Evolutionary conservation across 1,284 basidiomycete genomes (phyloP).

Genomic region (Leccinum angustisporum): DNA sequence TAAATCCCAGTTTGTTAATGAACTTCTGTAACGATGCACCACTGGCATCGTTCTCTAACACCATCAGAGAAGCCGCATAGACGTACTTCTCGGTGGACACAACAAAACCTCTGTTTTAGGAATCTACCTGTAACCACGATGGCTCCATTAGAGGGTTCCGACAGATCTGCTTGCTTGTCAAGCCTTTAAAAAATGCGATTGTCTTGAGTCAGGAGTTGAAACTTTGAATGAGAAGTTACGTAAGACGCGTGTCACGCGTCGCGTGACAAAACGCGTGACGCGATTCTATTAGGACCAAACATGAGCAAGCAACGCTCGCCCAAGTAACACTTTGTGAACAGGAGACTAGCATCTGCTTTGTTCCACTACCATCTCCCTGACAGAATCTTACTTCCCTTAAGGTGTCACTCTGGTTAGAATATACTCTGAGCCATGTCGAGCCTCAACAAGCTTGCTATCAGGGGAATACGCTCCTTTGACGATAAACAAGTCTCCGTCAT

Average conservation of each 20-base stretch:
- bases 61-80: neutral
- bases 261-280: constrained; percentile 12
- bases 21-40: neutral
- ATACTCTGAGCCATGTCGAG: constrained; percentile 59
- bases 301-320: neutral
- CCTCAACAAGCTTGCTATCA: constrained; percentile 84
- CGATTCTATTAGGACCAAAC: neutral
- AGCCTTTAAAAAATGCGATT: no score
- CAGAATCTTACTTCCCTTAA: neutral
- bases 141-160: neutral
- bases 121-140: neutral
- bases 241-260: neutral
- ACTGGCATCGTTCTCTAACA: neutral
- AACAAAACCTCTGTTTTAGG: neutral
- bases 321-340: neutral
- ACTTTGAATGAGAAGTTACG: no score
- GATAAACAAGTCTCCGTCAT: constrained; percentile 94
- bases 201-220: no score
- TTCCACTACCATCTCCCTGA: neutral
- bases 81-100: neutral
- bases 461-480: constrained; percentile 90
- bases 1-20: no score
- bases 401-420: neutral
- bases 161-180: neutral
- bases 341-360: neutral